Conservation (phyloP, 1,139 yeast species). For the Blastobotrys aristatus region DNA sequence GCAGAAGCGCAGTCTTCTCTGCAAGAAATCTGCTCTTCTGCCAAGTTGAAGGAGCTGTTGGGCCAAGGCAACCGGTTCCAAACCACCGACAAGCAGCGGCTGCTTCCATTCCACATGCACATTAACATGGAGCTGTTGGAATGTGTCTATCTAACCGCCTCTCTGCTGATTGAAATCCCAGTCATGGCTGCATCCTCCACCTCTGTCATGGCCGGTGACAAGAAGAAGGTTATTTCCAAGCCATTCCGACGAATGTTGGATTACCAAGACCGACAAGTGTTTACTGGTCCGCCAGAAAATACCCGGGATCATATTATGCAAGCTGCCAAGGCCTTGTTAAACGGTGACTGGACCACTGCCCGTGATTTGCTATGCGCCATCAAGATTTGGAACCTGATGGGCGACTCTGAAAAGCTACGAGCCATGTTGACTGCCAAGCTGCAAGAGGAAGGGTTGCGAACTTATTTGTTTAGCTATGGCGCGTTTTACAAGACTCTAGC, state of each 20-base stretch:
- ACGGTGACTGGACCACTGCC: constrained; percentile 86
- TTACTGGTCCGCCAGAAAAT: constrained; percentile 97
- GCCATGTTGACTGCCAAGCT: constrained; percentile 68
- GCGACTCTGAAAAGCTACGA: constrained; percentile 60
- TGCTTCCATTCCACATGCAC: constrained; percentile 97
- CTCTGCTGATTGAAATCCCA: constrained; percentile 89
- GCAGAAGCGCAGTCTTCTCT: constrained; percentile 83
- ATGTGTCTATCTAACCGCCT: constrained; percentile 87
- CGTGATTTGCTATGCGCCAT: constrained; percentile 66
- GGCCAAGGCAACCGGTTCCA: constrained; percentile 78
- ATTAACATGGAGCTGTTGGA: constrained; percentile 92
- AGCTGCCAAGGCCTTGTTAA: constrained; percentile 84
- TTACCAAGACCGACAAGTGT: constrained; percentile 88
- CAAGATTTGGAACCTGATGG: constrained; percentile 84
- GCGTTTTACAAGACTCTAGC: constrained; percentile 71
- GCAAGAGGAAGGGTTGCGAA: constrained; percentile 85
- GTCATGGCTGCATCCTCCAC: constrained; percentile 47
- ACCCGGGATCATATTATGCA: constrained; percentile 91
- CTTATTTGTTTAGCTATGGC: constrained; percentile 82
- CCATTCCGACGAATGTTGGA: constrained; percentile 91
- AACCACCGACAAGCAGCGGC: constrained; percentile 67
- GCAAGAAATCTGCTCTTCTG: constrained; percentile 82
- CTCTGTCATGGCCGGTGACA: constrained; percentile 47
- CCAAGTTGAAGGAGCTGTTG: constrained; percentile 82
- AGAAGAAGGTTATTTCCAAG: constrained; percentile 65